phyloP scores from a whole-genome alignment of 2,329 filamentous ascomycete genomes.

The Botrytis cinerea region DNA sequence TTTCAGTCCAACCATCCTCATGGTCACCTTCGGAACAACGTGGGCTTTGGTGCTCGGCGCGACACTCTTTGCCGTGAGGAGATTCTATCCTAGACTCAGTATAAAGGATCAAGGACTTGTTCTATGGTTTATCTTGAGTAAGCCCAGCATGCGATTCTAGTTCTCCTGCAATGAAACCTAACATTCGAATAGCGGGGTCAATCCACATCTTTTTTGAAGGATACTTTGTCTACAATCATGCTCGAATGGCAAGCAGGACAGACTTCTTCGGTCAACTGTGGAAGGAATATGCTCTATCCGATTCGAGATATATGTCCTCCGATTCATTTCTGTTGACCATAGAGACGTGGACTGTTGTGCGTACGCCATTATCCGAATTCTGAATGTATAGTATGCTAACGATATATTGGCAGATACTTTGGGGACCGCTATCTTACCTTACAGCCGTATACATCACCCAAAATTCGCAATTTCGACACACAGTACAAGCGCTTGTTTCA shows the following conservation, averaged over 20 bases:
- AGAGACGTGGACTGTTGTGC: constrained; percentile 53
- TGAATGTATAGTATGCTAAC: constrained; percentile 14
- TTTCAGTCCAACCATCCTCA: constrained; percentile 31
- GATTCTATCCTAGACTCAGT: constrained; percentile 33
- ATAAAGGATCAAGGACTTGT: constrained; percentile 34
- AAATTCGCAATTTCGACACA: constrained; percentile 51
- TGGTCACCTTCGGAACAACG: constrained; percentile 33
- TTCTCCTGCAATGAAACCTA: constrained; percentile 33
- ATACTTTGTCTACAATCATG: constrained; percentile 52
- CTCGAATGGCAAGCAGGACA: constrained; percentile 45
- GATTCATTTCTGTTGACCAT: constrained; percentile 57
- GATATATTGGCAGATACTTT: constrained; percentile 47
- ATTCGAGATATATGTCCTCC: constrained; percentile 56
- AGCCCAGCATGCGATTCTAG: constrained; percentile 47
- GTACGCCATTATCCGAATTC: background rate
- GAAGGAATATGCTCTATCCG: constrained; percentile 60
- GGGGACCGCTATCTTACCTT: constrained; percentile 60
- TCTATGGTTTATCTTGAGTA: constrained; percentile 40
- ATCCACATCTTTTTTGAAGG: constrained; percentile 43
- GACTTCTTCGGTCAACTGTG: constrained; percentile 56
- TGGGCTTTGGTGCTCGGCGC: constrained; percentile 31
- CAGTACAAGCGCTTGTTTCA: constrained; percentile 48
- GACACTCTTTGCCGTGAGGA: constrained; percentile 27
- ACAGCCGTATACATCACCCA: constrained; percentile 50
- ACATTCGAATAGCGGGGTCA: constrained; percentile 40